Percentiles rank a stretch among this genome's conserved stretches.
Conservation (phyloP, 129 eudicot genomes). For the Helichrysum umbraculigerum region DNA sequence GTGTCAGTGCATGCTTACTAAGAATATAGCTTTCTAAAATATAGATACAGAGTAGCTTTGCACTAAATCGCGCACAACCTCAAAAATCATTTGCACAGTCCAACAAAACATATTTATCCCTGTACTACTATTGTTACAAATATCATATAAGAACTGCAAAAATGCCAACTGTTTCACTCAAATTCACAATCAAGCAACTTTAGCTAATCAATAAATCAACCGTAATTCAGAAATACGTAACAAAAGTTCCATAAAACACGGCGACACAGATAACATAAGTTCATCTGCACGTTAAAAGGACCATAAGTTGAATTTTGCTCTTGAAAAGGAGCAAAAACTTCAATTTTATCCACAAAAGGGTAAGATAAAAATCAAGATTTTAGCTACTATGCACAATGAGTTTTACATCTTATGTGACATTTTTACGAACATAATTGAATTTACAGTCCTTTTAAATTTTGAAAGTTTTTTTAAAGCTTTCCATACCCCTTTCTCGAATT, state of each 20-base stretch:
- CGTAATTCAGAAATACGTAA: not conserved
- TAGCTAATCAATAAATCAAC: not conserved
- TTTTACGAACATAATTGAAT: too few relatives aligned
- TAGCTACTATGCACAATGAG: not conserved
- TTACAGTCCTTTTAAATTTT: too few relatives aligned
- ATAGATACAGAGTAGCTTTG: not conserved
- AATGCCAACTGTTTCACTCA: not conserved
- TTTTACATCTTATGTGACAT: too few relatives aligned
- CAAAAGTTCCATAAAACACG: not conserved
- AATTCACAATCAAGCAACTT: not conserved
- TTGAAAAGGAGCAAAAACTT: too few relatives aligned
- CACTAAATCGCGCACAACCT: not conserved
- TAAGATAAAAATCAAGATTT: too few relatives aligned
- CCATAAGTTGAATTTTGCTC: not conserved
- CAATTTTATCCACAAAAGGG: too few relatives aligned
- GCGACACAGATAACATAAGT: too few relatives aligned
- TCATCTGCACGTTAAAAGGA: too few relatives aligned
- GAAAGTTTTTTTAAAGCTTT: too few relatives aligned
- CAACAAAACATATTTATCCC: not conserved
- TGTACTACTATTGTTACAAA: not conserved
- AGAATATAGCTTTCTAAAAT: not conserved
- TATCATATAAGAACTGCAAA: not conserved
- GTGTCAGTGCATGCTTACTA: not conserved
- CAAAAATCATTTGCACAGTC: not conserved
- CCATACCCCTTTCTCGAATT: not conserved